Evolutionary conservation across 768 basidiomycete species (phyloP).

Genomic region (Leccinum longicurvipes): DNA sequence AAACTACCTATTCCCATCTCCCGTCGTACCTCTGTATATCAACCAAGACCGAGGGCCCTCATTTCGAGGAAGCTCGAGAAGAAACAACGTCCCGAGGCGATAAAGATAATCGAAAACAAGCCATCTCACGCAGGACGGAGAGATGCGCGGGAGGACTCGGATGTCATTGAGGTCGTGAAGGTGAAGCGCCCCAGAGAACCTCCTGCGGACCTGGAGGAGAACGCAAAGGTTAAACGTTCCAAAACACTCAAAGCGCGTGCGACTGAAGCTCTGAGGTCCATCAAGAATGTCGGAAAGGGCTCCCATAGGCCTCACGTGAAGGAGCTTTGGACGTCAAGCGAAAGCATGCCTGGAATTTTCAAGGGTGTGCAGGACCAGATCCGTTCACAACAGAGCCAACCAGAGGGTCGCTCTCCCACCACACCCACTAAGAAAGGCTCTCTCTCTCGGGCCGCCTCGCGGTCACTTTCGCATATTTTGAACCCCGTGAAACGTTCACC

Average conservation of each 20-base stretch:
- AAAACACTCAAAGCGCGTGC: constrained; percentile 47
- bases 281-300: constrained; percentile 41
- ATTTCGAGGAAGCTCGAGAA: constrained; percentile 27
- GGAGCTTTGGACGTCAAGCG: constrained; percentile 34
- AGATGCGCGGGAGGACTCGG: constrained; percentile 45
- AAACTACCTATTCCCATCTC: not conserved
- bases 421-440: constrained; percentile 25
- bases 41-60: constrained; percentile 7
- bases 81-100: constrained; percentile 28
- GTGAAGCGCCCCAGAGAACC: constrained; percentile 40
- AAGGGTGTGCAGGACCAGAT: constrained; percentile 26
- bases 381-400: constrained; percentile 11
- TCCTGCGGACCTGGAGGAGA: constrained; percentile 22
- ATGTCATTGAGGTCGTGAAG: constrained; percentile 60
- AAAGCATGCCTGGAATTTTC: constrained; percentile 26
- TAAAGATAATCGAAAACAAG: constrained; percentile 24
- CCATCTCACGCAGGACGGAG: constrained; percentile 15
- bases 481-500: constrained; percentile 27
- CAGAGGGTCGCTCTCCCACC: constrained; percentile 9
- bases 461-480: constrained; percentile 33
- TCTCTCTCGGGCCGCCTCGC: constrained; percentile 24
- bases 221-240: constrained; percentile 29
- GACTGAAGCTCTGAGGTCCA: constrained; percentile 43
- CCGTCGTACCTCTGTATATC: constrained; percentile 6
- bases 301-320: constrained; percentile 38